phyloP scores from a whole-genome alignment of 2,329 filamentous ascomycete genomes.

The Nigrograna mackinnonii region DNA sequence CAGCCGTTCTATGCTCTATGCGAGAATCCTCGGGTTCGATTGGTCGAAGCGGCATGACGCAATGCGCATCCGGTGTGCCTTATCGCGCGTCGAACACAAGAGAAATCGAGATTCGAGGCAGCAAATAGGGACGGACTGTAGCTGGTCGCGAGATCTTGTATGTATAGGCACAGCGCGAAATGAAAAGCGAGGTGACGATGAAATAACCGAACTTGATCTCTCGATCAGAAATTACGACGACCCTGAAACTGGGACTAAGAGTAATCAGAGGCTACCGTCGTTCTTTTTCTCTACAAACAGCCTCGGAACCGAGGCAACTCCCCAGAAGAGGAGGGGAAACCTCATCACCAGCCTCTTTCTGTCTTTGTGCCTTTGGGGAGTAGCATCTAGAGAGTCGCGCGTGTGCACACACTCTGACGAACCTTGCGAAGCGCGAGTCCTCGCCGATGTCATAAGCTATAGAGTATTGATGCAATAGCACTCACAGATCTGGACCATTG shows the following conservation, averaged over 20 bases:
- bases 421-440: no score
- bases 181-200: no score
- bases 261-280: no score
- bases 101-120: no score
- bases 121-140: no score
- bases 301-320: constrained; percentile 2
- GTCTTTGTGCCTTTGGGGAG: background rate
- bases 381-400: constrained; percentile 1
- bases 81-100: constrained; percentile 12
- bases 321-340: background rate
- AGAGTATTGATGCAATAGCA: constrained; percentile 2
- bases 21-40: constrained; percentile 67
- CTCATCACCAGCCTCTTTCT: background rate
- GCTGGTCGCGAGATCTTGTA: no score
- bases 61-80: constrained; percentile 11
- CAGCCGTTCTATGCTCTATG: constrained; percentile 64
- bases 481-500: background rate
- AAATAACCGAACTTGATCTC: no score
- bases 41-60: constrained; percentile 61
- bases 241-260: no score
- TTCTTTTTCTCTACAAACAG: no score
- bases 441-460: constrained; percentile 12
- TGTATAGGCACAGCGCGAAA: background rate
- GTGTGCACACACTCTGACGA: no score
- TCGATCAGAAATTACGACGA: no score